These are phyloP conservation scores for Saccharomycopsis sp. DNA, from an alignment of 805 yeast genomes.

Conservation along the genomic window DNA sequence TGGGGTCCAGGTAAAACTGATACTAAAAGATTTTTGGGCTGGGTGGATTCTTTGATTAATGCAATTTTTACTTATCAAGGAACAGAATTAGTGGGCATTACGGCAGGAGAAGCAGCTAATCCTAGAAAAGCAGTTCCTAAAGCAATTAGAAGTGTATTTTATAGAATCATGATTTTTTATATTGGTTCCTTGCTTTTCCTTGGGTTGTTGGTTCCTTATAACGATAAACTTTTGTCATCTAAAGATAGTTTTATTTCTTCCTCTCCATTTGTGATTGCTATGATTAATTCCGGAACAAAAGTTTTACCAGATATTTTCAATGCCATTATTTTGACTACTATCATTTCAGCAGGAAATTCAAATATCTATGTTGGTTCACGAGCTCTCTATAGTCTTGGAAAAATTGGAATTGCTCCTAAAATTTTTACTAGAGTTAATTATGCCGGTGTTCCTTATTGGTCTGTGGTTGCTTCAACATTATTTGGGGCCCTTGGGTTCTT, in stretches of 20 bases:
- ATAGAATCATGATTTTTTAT: conserved; percentile 58
- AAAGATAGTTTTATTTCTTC: conserved; percentile 34
- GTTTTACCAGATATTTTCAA: conserved; percentile 62
- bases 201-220: conserved; percentile 60
- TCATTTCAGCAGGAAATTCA: conserved; percentile 74
- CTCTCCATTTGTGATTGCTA: conserved; percentile 69
- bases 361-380: conserved; percentile 66
- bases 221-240: conserved; percentile 41
- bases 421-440: conserved; percentile 37
- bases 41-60: conserved; percentile 39
- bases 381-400: conserved; percentile 55
- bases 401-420: conserved; percentile 46
- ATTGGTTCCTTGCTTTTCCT: conserved; percentile 55
- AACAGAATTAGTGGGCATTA: conserved; percentile 63
- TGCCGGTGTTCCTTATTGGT: conserved; percentile 49
- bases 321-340: conserved; percentile 55
- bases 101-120: conserved; percentile 54
- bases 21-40: conserved; percentile 41
- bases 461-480: conserved; percentile 43
- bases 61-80: conserved; percentile 79
- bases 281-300: conserved; percentile 54
- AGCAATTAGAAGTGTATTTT: conserved; percentile 59
- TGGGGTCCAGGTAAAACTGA: conserved; percentile 47
- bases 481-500: conserved; percentile 52
- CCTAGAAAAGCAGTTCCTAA: conserved; percentile 63